A percentile compares a stretch with the other conserved stretches of the same genome.
Conservation (phyloP, 352 stramenopile species). For the Phytophthora meadii region DNA sequence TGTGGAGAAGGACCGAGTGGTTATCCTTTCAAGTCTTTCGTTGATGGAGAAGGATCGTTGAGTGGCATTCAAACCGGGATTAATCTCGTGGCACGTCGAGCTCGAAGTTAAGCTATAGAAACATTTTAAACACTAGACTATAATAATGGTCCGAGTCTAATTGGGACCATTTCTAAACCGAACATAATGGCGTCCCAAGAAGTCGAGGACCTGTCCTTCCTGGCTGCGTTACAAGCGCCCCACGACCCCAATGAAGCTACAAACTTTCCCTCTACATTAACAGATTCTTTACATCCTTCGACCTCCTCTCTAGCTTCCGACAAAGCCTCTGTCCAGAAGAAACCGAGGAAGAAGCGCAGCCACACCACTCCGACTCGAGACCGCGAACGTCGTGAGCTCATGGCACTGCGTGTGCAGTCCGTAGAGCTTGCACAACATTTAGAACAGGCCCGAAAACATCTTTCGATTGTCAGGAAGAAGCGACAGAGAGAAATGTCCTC, state of each 20-base stretch:
- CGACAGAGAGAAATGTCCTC: constrained; percentile 6
- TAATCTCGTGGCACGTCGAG: not conserved
- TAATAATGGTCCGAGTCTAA: too few relatives aligned
- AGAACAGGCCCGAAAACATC: constrained; percentile 15
- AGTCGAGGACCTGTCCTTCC: constrained; percentile 1
- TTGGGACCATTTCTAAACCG: not conserved
- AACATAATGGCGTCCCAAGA: constrained; percentile 1
- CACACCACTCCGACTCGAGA: constrained; percentile 40
- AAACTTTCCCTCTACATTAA: not conserved
- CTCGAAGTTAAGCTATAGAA: too few relatives aligned
- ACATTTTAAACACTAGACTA: too few relatives aligned
- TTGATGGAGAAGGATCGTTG: constrained; percentile 4
- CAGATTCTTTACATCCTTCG: not conserved
- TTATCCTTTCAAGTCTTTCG: not conserved
- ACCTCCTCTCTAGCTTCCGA: constrained; percentile 7
- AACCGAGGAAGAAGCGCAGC: constrained; percentile 39
- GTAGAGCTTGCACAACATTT: constrained; percentile 28
- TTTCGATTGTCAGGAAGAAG: constrained; percentile 14
- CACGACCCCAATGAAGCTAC: constrained; percentile 4
- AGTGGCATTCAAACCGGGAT: constrained; percentile 6
- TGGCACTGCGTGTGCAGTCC: constrained; percentile 33
- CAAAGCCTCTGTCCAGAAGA: constrained; percentile 1
- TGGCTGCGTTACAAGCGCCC: not conserved
- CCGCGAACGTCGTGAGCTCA: constrained; percentile 40
- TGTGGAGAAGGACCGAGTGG: constrained; percentile 1